Evolutionary conservation across 306 rosid species (phyloP).

Genomic region (Citrullus amarus): DNA sequence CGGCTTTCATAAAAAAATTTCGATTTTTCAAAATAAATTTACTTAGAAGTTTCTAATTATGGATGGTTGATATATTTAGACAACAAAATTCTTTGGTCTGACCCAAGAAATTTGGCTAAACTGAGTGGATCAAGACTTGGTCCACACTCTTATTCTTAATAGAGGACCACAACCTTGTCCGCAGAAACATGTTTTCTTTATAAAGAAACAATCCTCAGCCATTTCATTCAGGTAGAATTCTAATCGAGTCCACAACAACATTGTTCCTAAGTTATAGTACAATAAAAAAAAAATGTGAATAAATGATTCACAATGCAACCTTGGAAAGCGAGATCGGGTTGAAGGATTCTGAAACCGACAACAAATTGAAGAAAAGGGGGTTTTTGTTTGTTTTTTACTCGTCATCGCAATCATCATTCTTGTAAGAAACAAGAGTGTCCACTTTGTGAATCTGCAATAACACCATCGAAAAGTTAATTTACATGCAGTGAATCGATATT

Average conservation of each 20-base stretch:
- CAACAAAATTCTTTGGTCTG: background rate
- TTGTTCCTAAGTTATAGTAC: background rate
- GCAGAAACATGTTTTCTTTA: background rate
- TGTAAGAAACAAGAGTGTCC: conserved; percentile 89
- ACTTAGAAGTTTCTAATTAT: background rate
- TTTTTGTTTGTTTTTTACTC: conserved; percentile 13
- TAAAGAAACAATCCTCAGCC: background rate
- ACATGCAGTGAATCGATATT: background rate
- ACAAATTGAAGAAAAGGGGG: background rate
- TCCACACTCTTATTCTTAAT: background rate
- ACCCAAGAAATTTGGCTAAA: background rate
- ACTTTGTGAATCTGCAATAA: conserved; percentile 79
- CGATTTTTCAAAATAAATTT: background rate
- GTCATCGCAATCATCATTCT: conserved; percentile 87
- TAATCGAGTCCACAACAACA: background rate
- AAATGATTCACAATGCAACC: conserved; percentile 38
- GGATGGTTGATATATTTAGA: background rate
- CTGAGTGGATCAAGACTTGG: background rate
- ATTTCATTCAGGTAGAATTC: background rate
- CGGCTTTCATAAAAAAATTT: background rate
- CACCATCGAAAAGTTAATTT: background rate
- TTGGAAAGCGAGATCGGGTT: background rate
- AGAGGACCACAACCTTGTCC: background rate
- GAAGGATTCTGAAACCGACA: background rate
- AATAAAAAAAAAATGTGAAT: conserved; percentile 39